Evolutionary conservation across 192 early-diverging fungal genomes (phyloP).

Genomic region (Gigaspora rosea): DNA sequence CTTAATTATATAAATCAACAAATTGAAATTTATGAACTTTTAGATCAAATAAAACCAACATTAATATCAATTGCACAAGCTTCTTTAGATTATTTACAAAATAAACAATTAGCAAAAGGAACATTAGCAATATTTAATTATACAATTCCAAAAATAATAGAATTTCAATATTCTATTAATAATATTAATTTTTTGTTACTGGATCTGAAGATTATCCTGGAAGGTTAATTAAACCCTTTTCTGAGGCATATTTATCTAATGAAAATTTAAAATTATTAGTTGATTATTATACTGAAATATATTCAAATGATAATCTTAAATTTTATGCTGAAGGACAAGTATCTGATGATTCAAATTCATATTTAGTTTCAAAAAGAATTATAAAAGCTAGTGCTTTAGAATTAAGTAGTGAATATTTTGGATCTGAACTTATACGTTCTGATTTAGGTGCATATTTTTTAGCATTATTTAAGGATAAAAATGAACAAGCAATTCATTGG

Average conservation of each 20-base stretch:
- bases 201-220: neutral
- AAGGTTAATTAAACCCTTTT: neutral
- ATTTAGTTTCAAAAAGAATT: neutral
- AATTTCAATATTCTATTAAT: neutral
- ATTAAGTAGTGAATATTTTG: neutral
- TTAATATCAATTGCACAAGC: neutral
- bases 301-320: neutral
- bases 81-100: neutral
- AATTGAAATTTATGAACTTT: neutral
- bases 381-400: neutral
- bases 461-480: neutral
- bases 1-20: neutral
- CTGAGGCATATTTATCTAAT: neutral
- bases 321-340: neutral
- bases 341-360: neutral
- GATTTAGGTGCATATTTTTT: neutral
- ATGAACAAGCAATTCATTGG: neutral
- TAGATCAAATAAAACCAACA: neutral
- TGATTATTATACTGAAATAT: neutral
- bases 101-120: neutral
- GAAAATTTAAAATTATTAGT: neutral
- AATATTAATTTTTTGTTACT: neutral
- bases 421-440: neutral
- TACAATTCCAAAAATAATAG: neutral
- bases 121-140: neutral